These are phyloP conservation scores for Thuidium tamariscinum DNA, from an alignment of 225 moss, liverwort and hornwort genomes.

Conservation along the genomic window DNA sequence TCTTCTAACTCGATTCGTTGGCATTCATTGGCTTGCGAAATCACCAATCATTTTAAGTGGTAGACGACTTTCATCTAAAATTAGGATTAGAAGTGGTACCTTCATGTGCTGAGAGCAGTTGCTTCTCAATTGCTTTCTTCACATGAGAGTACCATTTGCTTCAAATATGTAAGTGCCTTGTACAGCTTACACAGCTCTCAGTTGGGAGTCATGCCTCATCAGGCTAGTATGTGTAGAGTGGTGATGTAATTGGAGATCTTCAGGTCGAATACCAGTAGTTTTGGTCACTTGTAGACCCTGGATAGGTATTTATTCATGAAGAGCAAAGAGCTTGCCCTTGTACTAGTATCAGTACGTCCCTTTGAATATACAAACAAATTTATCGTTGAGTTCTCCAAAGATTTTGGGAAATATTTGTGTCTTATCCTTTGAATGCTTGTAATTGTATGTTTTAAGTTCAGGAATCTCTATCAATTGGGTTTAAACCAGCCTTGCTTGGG, in stretches of 20 bases:
- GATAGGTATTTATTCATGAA: not conserved
- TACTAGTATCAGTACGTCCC: not conserved
- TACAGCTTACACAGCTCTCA: conserved; percentile 8
- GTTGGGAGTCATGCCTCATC: not conserved
- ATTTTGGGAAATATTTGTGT: not conserved
- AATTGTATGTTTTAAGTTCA: not conserved
- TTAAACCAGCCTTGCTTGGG: not conserved
- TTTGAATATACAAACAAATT: not conserved
- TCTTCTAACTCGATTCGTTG: not conserved
- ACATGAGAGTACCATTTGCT: conserved; percentile 24
- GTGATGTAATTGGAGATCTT: not conserved
- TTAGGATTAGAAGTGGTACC: conserved; percentile 5
- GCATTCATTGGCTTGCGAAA: not conserved
- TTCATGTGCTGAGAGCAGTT: conserved; percentile 29
- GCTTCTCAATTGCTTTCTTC: conserved; percentile 4
- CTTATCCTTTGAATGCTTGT: not conserved
- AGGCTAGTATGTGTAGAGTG: conserved; percentile 3
- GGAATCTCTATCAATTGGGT: not conserved
- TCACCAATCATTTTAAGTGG: not conserved
- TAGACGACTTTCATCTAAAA: not conserved
- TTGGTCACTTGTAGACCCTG: not conserved
- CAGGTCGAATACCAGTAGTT: not conserved
- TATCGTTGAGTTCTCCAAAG: not conserved
- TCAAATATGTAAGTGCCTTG: not conserved
- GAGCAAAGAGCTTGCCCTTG: not conserved